Base-by-base conservation (phyloP, 768 basidiomycete genomes). In the Suillus subalutaceus region DNA sequence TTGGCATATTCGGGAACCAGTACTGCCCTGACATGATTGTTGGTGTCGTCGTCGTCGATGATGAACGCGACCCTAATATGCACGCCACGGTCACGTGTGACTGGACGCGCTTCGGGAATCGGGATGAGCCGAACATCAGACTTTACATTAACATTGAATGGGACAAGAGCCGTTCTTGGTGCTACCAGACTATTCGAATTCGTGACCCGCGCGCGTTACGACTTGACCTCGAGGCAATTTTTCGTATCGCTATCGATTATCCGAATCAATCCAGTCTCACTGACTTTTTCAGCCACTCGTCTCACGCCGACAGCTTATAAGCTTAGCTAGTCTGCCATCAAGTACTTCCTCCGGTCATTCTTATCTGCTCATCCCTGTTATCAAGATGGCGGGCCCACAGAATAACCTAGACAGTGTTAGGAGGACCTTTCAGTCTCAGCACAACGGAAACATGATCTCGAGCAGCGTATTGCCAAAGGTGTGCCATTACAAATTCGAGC, bases 1-100 rank as follows among this genome's bases (percentile, higher is more conserved):
- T 79, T 48, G 84, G 80, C 85, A 92, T 88, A 56, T 86, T 82
- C 1, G 91, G 91, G 67, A 89, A 92, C 83, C 83, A 85, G 63
- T 82, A 84, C 63, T 82, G 80, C 2, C 74, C 78, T 0, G 77
- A 67, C 78, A 78, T 74, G 32, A 55, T 55, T 35, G 32, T 10
- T 20, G 30, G 16, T 4, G 16, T 18, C 16, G 41, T 16, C 26
- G 57, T 38, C 37, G 20, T 20, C 12, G 57, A 23, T 8, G 56
- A 57, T 26, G 23, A 59, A 38, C 23, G 23, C 23, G 38, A 26
- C 38, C 40, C 23, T n/a, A 37, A 56, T 55, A 53, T 53, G 20
- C 20, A 56, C 18, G 62, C 67, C 73, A 73, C 75, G 76, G 56
- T 76, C 76, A 76, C 76, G 74, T 75, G 74, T 40, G 7, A 44